Base-by-base conservation (phyloP, 1,139 yeast genomes). In the Suhomyces atakaporum region DNA sequence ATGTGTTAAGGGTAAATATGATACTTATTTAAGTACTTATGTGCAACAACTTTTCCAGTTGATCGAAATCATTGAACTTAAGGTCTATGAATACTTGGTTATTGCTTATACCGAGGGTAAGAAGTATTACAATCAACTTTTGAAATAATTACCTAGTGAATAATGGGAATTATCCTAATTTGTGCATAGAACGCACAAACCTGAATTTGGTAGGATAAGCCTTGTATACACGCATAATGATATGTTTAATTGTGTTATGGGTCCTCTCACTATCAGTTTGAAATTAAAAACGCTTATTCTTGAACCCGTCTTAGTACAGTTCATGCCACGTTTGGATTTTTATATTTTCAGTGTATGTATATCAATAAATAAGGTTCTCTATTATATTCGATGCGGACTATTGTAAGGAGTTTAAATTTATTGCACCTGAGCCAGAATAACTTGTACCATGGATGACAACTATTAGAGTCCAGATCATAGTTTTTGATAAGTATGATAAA, bases 11-110 rank as follows among this genome's bases (percentile, higher is more conserved):
- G 46, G 43, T 25, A 28, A 44, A 27, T 59, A 55, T 51, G 33
- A 33, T 36, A 40, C 48, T 28, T 49, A 53, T 49, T 58, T 57
- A 36, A 47, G 53, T 40, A 69, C 70, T 24, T 46, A 46, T 38
- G 62, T 66, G 35, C 39, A 54, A 31, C 53, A 61, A 44, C 35
- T 60, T 16, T 66, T 56, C 51, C 53, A 62, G 47, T 50, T 47
- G 34, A 47, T 66, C 40, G 73, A 66, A 49, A 31, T 62, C 30
- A 49, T 51, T 29, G 73, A 67, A 46, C 45, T 50, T 31, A 53
- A 62, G 27, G 52, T 53, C 26, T 50, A 51, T 35, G 61, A 58
- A 30, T 49, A 50, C 22, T 35, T 50, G 7, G 35, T 47, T 20
- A 43, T 45, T 10, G 46, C 47, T 24, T 56, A 47, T 38, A 49